Base-by-base conservation (phyloP, 2,329 filamentous ascomycete species). In the Fusarium torreyae region DNA sequence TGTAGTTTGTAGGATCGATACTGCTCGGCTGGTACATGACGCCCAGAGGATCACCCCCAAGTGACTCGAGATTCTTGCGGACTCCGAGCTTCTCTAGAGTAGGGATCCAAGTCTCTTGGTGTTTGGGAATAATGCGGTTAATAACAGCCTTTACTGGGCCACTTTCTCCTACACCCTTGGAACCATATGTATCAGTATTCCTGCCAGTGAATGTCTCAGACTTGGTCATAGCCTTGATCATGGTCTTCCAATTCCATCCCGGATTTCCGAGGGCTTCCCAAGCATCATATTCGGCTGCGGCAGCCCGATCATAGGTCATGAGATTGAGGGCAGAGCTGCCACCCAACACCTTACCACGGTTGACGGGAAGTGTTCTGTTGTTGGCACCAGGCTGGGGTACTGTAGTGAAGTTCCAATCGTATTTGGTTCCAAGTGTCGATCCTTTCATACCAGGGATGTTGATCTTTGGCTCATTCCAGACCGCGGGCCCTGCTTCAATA, bases 1-100 rank as follows among this genome's bases (percentile, higher is more conserved):
- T 83, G 66, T 84, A 86, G 46, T 81, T 77, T 3, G 74, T 73
- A 6, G 78, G 76, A 42, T 82, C 77, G 46, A 87, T 80, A 69
- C 81, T 86, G 66, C 77, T 83, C 5, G 85, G 82, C 68, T 86
- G 83, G 43, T 78, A 80, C 71, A 81, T 82, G n/a, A 82, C 82
- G 14, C 85, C 85, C 3, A 86, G 67, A 2, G 79, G 79, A 43
- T 84, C 74, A 1, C 85, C 85, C 15, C 79, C 78, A 0, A 87
- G 77, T 0, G 81, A 85, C 58, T 84, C 75, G 0, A 86, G 78
- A 28, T 74, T 77, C 13, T 66, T 69, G 36, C 66, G 39, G 8
- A 77, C 63, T 6, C 84, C 83, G 1, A 86, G 78, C 15, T 70
- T 74, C 36, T 81, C 78, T 62, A 86, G 63, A 0, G 83, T 79